Percentiles rank a stretch among this genome's conserved stretches.
Evolutionary conservation across 176 grass and related monocot genomes (phyloP).

Genomic region (Eragrostis curvula): DNA sequence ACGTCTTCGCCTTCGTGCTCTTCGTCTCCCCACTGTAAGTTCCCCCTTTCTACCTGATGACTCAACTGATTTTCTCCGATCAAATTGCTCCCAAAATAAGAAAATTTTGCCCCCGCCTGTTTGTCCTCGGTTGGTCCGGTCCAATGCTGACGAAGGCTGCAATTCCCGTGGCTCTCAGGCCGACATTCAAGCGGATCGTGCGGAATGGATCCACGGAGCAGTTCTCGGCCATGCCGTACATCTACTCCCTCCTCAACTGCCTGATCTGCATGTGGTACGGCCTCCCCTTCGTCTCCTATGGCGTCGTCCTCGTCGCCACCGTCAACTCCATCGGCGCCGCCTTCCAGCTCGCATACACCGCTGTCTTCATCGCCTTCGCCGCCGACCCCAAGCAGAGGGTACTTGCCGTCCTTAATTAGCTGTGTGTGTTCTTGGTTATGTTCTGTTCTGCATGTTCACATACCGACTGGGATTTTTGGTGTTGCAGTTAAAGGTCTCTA

Average conservation of each 20-base stretch:
- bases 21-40: slow-evolving; percentile 95
- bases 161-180: slow-evolving; percentile 48
- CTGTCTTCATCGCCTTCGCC: slow-evolving; percentile 69
- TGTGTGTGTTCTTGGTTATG: background rate
- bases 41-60: background rate
- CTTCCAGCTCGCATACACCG: slow-evolving; percentile 86
- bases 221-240: slow-evolving; percentile 89
- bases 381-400: slow-evolving; percentile 68
- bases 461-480: slow-evolving; percentile 5
- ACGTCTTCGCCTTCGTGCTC: slow-evolving; percentile 87
- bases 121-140: background rate
- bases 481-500: slow-evolving; percentile 73
- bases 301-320: slow-evolving; percentile 75
- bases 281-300: slow-evolving; percentile 85
- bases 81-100: background rate
- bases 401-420: background rate
- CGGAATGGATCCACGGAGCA: slow-evolving; percentile 87
- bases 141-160: background rate
- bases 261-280: slow-evolving; percentile 98
- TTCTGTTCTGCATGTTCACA: background rate
- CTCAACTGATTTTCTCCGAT: background rate
- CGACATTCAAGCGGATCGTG: slow-evolving; percentile 86
- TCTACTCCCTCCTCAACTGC: slow-evolving; percentile 95
- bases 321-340: slow-evolving; percentile 85
- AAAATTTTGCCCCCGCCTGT: background rate